Conservation (phyloP, 2,329 filamentous ascomycete genomes). For the Elsinoe ampelina region DNA sequence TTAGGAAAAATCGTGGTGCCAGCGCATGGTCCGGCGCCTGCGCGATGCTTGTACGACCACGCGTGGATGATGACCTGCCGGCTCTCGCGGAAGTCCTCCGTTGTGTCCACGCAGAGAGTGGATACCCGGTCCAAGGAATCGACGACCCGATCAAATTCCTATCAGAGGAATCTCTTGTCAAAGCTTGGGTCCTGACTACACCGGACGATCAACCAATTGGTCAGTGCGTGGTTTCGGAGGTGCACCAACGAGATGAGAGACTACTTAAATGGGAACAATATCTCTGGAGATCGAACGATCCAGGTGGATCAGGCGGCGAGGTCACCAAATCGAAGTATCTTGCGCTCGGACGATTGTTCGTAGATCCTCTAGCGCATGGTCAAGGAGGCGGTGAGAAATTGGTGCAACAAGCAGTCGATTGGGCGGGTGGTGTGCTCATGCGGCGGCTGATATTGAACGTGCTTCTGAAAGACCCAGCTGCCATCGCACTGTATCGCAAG, state of each 20-base stretch:
- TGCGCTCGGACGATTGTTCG: constrained; percentile 22
- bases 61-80: constrained; percentile 18
- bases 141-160: constrained; percentile 15
- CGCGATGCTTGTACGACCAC: constrained; percentile 15
- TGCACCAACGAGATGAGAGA: constrained; percentile 10
- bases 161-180: constrained; percentile 8
- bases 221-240: constrained; percentile 17
- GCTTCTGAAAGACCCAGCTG: constrained; percentile 20
- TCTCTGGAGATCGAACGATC: constrained; percentile 16
- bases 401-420: constrained; percentile 16
- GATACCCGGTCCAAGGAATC: constrained; percentile 24
- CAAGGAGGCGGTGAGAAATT: constrained; percentile 19
- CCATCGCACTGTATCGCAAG: constrained; percentile 20
- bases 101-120: constrained; percentile 18
- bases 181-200: constrained; percentile 19
- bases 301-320: not conserved
- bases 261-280: constrained; percentile 15
- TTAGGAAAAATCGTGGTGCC: too few relatives aligned
- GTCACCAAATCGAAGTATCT: constrained; percentile 16
- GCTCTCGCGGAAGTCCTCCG: constrained; percentile 19
- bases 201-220: constrained; percentile 18
- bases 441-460: constrained; percentile 20
- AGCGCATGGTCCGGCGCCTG: too few relatives aligned
- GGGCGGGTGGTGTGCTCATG: constrained; percentile 11
- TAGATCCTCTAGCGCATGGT: constrained; percentile 19